A percentile compares a stretch with the other conserved stretches of the same genome.
Conservation (phyloP, 768 basidiomycete genomes). For the Panus rudis region DNA sequence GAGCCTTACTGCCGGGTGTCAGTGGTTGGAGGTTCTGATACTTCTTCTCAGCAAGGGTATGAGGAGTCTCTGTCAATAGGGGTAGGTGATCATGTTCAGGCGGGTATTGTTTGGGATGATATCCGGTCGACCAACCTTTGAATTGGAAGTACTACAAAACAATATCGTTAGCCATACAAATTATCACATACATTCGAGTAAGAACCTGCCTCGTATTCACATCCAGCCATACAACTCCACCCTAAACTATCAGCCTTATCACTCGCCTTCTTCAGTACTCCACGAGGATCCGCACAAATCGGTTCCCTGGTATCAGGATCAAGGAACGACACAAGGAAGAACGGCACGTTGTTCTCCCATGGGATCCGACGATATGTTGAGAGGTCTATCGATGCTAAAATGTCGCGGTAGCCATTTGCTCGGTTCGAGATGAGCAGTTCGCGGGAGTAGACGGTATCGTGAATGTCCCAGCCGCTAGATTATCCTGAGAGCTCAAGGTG, state of each 20-base stretch:
- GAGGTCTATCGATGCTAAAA: constrained; percentile 82
- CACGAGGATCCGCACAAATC: constrained; percentile 78
- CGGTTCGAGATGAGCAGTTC: constrained; percentile 90
- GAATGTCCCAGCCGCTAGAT: constrained; percentile 83
- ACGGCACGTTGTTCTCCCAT: constrained; percentile 88
- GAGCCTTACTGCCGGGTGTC: constrained; percentile 84
- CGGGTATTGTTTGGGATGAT: neutral
- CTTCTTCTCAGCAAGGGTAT: constrained; percentile 67
- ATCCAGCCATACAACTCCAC: constrained; percentile 71
- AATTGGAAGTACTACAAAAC: constrained; percentile 78
- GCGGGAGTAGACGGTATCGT: constrained; percentile 75
- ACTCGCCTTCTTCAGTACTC: constrained; percentile 58
- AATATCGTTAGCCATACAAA: constrained; percentile 1
- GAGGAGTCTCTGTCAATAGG: constrained; percentile 61
- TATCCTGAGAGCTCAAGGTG: neutral
- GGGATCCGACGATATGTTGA: constrained; percentile 83
- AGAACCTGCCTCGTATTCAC: constrained; percentile 81
- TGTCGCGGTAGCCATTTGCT: constrained; percentile 86
- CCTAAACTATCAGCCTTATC: constrained; percentile 42
- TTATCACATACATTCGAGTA: neutral
- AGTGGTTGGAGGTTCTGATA: constrained; percentile 70
- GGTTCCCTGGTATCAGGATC: constrained; percentile 81
- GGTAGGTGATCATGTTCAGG: neutral
- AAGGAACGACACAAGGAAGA: constrained; percentile 87
- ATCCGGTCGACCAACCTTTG: constrained; percentile 45